Conservation (phyloP, 78 protist species). For the Protostelium mycophagum region DNA sequence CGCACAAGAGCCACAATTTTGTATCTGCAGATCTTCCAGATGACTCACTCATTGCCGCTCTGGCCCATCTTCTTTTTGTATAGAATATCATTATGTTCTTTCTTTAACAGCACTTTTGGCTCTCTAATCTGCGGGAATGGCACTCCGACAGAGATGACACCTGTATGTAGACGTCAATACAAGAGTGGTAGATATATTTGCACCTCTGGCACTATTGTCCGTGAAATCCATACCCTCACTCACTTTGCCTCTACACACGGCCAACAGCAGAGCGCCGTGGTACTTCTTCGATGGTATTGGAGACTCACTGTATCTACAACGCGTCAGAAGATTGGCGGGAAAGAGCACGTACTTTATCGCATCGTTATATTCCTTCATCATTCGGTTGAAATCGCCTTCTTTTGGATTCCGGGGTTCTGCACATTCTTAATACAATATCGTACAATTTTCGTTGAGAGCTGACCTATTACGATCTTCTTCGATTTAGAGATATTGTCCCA, state of each 20-base stretch:
- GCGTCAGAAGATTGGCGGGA: too few relatives aligned
- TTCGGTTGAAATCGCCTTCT: constrained; percentile 4
- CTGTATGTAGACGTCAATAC: constrained; percentile 6
- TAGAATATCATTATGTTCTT: neutral
- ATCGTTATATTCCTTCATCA: constrained; percentile 26
- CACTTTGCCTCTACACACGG: constrained; percentile 93
- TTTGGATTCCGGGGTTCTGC: constrained; percentile 65
- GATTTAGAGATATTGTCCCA: neutral
- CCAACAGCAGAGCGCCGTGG: constrained; percentile 79
- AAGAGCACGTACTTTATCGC: too few relatives aligned
- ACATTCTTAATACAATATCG: neutral
- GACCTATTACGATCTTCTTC: neutral
- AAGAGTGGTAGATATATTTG: neutral
- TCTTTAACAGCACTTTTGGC: neutral
- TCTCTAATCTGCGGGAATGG: constrained; percentile 69
- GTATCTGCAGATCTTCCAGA: too few relatives aligned
- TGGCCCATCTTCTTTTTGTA: neutral
- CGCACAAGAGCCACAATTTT: too few relatives aligned
- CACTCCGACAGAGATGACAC: constrained; percentile 90
- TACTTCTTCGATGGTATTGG: neutral
- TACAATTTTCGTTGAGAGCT: neutral
- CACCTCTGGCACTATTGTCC: constrained; percentile 78
- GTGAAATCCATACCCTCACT: constrained; percentile 95
- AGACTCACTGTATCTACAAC: neutral
- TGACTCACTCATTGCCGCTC: neutral